A percentile compares a stretch with the other conserved stretches of the same genome.
These are phyloP conservation scores for Heimioporus retisporus DNA, from an alignment of 1,284 basidiomycete genomes.

Conservation along the genomic window DNA sequence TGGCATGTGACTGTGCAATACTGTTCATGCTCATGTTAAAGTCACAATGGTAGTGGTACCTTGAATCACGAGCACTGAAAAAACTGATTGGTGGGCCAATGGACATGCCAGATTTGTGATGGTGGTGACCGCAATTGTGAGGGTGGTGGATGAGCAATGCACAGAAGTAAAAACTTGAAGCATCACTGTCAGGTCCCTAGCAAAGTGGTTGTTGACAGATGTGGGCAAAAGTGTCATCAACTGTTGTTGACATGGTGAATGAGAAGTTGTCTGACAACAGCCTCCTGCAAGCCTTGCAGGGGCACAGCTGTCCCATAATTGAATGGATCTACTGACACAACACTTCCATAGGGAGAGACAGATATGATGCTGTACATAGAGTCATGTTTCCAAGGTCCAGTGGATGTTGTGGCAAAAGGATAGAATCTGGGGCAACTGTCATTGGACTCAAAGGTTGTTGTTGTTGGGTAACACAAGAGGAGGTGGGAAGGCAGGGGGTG, in stretches of 20 bases:
- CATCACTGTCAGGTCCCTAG: constrained; percentile 76
- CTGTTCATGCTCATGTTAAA: constrained; percentile 66
- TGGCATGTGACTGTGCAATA: constrained; percentile 62
- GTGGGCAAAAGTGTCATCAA: constrained; percentile 82
- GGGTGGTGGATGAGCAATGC: constrained; percentile 41
- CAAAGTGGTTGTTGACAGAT: constrained; percentile 55
- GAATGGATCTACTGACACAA: constrained; percentile 78
- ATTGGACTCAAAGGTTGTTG: constrained; percentile 78
- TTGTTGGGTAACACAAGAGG: no score
- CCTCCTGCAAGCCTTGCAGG: constrained; percentile 58
- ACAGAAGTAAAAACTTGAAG: constrained; percentile 81
- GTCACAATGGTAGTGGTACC: constrained; percentile 57
- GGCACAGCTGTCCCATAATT: constrained; percentile 60
- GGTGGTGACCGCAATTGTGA: constrained; percentile 56
- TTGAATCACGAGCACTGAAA: constrained; percentile 69
- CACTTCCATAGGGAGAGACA: constrained; percentile 82
- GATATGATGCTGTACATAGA: constrained; percentile 84
- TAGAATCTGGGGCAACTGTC: constrained; percentile 73
- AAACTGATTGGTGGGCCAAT: constrained; percentile 75
- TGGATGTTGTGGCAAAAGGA: constrained; percentile 54
- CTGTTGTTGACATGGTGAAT: constrained; percentile 63
- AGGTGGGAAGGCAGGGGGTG: no score
- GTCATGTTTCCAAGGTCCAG: constrained; percentile 56
- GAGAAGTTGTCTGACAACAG: constrained; percentile 67
- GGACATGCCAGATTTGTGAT: constrained; percentile 59